Evolutionary conservation across 2,329 filamentous ascomycete genomes (phyloP).

Genomic region (Ascochyta viciae-villosae): DNA sequence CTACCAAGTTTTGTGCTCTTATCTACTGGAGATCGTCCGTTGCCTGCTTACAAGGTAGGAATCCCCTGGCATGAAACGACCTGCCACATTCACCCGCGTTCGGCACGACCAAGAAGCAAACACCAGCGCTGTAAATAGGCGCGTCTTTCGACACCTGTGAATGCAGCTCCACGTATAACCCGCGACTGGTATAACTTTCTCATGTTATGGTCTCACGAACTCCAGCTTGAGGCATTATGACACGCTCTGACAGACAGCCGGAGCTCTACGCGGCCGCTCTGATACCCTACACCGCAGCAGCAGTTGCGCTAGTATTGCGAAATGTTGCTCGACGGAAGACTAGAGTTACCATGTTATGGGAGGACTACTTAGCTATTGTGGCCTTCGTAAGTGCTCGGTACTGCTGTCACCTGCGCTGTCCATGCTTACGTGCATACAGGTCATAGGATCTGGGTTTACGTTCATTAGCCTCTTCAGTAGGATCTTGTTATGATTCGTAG

Average conservation of each 20-base stretch:
- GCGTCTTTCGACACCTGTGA: conserved; percentile 10
- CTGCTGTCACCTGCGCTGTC: not conserved
- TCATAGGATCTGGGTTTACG: conserved; percentile 27
- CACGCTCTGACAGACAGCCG: conserved; percentile 21
- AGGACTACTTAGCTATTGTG: conserved; percentile 29
- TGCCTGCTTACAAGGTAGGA: not conserved
- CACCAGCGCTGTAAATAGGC: conserved; percentile 10
- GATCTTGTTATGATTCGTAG: not conserved
- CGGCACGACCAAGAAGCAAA: conserved; percentile 7
- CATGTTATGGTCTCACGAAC: conserved; percentile 16
- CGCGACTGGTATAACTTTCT: conserved; percentile 12
- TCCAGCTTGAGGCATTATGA: conserved; percentile 17
- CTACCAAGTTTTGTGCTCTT: conserved; percentile 8
- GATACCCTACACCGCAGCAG: conserved; percentile 28
- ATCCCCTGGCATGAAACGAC: conserved; percentile 3
- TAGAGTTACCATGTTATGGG: conserved; percentile 27
- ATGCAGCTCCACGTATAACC: conserved; percentile 14
- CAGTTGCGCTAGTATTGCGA: conserved; percentile 24
- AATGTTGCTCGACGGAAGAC: conserved; percentile 25
- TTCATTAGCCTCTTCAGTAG: conserved; percentile 34
- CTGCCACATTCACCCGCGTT: conserved; percentile 1
- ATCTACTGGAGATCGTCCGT: conserved; percentile 10
- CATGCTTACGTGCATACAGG: conserved; percentile 15
- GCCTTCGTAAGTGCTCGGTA: conserved; percentile 26
- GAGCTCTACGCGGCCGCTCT: conserved; percentile 31